Base-by-base conservation (phyloP, 2,329 filamentous ascomycete genomes). In the Nemania diffusa region DNA sequence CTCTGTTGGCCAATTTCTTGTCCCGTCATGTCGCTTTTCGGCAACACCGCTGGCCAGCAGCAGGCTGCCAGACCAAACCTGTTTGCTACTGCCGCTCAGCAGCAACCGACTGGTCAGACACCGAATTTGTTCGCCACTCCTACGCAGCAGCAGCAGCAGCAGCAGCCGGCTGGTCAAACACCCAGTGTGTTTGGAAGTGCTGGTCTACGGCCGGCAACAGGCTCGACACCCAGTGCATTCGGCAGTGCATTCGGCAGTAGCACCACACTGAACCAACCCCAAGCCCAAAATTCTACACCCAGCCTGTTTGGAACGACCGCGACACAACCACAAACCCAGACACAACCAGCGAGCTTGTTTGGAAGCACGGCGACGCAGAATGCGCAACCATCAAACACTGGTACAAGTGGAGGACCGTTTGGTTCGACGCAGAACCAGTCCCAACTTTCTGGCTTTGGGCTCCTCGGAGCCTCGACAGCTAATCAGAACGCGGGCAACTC, bases 21-120 rank as follows among this genome's bases (percentile, higher is more conserved):
- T 51, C 52, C 37, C 57, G 52, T 51, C 44, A 76, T 76, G 74
- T 74, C 73, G 68, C 53, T 73, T 24, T 76, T 75, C 52, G 68
- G 58, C 32, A 60, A 15, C 26, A 24, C 44, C 22, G 42, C 56
- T n/a, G 15, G n/a, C 27, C 62, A 55, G 48, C 52, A 57, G 17
- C 57, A 57, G 40, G 13, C 46, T 27, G 29, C 52, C 22, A 50
- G 56, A 3, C 50, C 62, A 2, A 61, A 17, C 29, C 15, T 57
- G 15, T 62, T 55, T 7, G 27, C 34, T 6, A 24, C 8, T 42
- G 17, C 26, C 20, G 24, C 51, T 9, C 34, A 44, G 11, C 24
- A 44, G 32, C 53, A 61, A 20, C 42, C 59, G 3, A 22, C 51
- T 1, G 51, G 55, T 2, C 55, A 29, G 40, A 29, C 44, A 20